Conservation (phyloP, 2,329 filamentous ascomycete species). For the Penicillium sp. region DNA sequence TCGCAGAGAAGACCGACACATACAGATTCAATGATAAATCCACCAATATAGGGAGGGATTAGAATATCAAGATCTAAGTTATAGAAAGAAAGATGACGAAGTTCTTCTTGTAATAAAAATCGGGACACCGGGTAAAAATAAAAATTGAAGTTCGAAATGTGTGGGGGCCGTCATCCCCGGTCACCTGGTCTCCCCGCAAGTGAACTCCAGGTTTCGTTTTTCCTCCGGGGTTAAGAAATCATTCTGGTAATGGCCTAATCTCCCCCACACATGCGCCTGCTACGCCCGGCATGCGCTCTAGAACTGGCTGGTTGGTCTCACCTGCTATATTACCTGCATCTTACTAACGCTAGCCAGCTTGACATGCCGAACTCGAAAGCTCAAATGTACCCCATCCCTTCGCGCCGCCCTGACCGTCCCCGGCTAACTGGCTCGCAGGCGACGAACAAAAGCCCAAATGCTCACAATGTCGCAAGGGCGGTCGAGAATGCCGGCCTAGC, state of each 20-base stretch:
- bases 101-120: background rate
- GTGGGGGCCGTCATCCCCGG: slow-evolving; percentile 2
- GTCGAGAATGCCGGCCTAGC: slow-evolving; percentile 60
- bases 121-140: background rate
- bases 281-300: slow-evolving; percentile 42
- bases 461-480: slow-evolving; percentile 61
- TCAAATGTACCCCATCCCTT: slow-evolving; percentile 53
- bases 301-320: slow-evolving; percentile 43
- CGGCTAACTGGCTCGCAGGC: slow-evolving; percentile 23
- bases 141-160: background rate
- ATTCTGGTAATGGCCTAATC: background rate
- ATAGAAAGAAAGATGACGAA: background rate
- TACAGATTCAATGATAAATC: background rate
- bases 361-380: slow-evolving; percentile 61
- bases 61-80: background rate
- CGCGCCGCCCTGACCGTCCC: background rate
- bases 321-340: background rate
- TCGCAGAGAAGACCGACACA: background rate
- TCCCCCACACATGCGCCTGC: slow-evolving; percentile 12
- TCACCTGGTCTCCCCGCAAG: slow-evolving; percentile 6
- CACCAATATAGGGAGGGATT: background rate
- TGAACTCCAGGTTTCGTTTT: slow-evolving; percentile 6
- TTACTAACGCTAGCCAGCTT: slow-evolving; percentile 35
- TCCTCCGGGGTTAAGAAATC: slow-evolving; percentile 1
- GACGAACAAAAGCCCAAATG: slow-evolving; percentile 63